Percentiles rank a stretch among this genome's conserved stretches.
Evolutionary conservation across 345 rosid genomes (phyloP).

Genomic region (Ceriops tagal): DNA sequence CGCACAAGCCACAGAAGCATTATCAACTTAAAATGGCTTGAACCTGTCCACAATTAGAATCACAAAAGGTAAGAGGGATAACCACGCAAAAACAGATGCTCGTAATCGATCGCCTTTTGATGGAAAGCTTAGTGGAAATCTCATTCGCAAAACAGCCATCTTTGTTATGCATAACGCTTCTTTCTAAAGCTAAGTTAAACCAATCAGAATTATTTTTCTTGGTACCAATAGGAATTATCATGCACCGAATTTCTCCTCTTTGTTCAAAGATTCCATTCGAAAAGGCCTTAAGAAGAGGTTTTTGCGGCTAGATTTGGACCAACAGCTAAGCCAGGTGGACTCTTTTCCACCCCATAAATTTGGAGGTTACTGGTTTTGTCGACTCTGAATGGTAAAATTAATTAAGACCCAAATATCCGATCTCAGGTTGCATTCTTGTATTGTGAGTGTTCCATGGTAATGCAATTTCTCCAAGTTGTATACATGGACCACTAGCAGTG

Average conservation of each 20-base stretch:
- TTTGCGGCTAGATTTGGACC: slow-evolving; percentile 14
- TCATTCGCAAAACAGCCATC: slow-evolving; percentile 28
- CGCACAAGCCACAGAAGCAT: slow-evolving; percentile 36
- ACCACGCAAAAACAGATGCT: slow-evolving; percentile 10
- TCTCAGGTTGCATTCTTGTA: too few species aligned
- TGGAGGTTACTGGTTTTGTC: slow-evolving; percentile 11
- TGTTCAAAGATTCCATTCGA: slow-evolving; percentile 23
- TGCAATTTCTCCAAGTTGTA: slow-evolving; percentile 39
- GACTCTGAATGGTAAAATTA: not conserved
- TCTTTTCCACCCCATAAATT: slow-evolving; percentile 1
- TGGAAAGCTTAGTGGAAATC: slow-evolving; percentile 5
- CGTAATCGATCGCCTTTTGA: slow-evolving; percentile 10
- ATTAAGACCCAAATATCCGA: too few species aligned
- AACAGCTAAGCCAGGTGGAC: slow-evolving; percentile 3
- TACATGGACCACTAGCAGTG: slow-evolving; percentile 44
- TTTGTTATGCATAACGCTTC: slow-evolving; percentile 13
- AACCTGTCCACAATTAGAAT: slow-evolving; percentile 6
- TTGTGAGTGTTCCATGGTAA: too few species aligned
- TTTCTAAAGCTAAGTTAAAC: not conserved
- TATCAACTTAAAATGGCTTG: slow-evolving; percentile 21
- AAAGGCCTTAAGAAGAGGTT: not conserved
- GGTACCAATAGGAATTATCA: not conserved
- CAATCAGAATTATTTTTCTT: not conserved
- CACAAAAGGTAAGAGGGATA: slow-evolving; percentile 1
- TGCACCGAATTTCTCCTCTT: not conserved